A percentile compares a stretch with the other conserved stretches of the same genome.
These are phyloP conservation scores for Akanthomyces lecanii DNA, from an alignment of 2,329 filamentous ascomycete genomes.

Conservation along the genomic window DNA sequence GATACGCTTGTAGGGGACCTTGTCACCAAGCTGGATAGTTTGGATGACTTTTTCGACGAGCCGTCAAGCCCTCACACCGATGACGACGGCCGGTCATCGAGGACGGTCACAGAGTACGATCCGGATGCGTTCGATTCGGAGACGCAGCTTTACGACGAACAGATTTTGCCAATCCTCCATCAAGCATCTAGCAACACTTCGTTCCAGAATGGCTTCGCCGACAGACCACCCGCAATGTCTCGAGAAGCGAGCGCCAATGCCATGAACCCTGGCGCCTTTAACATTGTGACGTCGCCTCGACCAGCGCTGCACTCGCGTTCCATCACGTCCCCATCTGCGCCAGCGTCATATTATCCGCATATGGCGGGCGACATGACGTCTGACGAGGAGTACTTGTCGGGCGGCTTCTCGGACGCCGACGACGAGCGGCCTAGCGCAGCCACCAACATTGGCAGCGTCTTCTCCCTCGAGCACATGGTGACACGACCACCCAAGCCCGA, in stretches of 20 bases:
- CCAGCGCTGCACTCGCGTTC: conserved; percentile 76
- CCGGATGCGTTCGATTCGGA: conserved; percentile 66
- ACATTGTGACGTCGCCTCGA: conserved; percentile 42
- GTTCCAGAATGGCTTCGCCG: conserved; percentile 85
- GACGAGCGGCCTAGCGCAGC: conserved; percentile 42
- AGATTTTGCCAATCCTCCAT: conserved; percentile 84
- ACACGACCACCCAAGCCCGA: conserved; percentile 45
- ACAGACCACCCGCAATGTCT: conserved; percentile 59
- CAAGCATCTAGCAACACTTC: conserved; percentile 76
- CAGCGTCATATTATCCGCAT: conserved; percentile 50
- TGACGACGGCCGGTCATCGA: conserved; percentile 57
- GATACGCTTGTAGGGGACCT: conserved; percentile 72
- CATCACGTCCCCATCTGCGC: conserved; percentile 72
- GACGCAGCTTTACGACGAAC: conserved; percentile 85
- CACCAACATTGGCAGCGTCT: conserved; percentile 42
- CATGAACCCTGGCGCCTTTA: conserved; percentile 60
- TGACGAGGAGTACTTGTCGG: conserved; percentile 71
- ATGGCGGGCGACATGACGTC: conserved; percentile 60
- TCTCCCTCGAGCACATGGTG: conserved; percentile 60
- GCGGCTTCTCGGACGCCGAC: conserved; percentile 76
- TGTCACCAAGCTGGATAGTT: conserved; percentile 71
- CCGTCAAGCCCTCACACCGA: conserved; percentile 53
- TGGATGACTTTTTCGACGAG: conserved; percentile 81
- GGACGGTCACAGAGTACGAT: conserved; percentile 61
- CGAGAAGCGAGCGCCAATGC: conserved; percentile 58